These are phyloP conservation scores for Perkinsus olseni DNA, from an alignment of 169 alveolate species.

Conservation along the genomic window DNA sequence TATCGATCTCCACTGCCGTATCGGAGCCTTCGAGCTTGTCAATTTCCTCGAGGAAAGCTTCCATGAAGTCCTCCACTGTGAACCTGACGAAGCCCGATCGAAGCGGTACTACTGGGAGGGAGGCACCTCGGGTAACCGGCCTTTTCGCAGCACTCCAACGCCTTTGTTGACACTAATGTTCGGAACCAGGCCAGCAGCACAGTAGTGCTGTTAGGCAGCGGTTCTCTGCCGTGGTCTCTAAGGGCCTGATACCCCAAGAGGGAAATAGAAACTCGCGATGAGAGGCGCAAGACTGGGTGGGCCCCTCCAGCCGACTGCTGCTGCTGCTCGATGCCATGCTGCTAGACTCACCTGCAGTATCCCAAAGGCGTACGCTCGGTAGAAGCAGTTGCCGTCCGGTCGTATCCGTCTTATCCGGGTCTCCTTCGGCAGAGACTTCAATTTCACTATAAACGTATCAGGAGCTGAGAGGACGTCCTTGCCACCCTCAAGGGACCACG, in stretches of 20 bases:
- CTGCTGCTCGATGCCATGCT: not conserved
- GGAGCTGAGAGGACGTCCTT: not conserved
- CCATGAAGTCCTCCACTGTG: not conserved
- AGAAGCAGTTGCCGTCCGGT: conserved; percentile 34
- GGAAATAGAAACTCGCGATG: not conserved
- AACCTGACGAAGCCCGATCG: not conserved
- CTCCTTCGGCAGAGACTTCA: not conserved
- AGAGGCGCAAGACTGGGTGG: not conserved
- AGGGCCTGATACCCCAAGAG: not conserved
- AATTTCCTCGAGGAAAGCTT: not conserved
- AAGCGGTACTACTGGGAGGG: not conserved
- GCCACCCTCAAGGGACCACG: not conserved
- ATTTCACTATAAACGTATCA: not conserved
- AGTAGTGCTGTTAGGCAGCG: not conserved
- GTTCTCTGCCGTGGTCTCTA: not conserved
- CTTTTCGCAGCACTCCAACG: not conserved
- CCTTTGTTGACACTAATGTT: not conserved
- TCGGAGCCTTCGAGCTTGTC: not conserved
- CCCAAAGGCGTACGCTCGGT: conserved; percentile 24
- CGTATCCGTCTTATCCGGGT: conserved; percentile 14
- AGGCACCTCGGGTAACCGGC: not conserved
- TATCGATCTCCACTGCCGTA: not conserved
- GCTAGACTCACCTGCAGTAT: not conserved
- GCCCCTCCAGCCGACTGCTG: not conserved
- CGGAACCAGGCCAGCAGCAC: not conserved